phyloP scores from a whole-genome alignment of 805 yeast species.

The Spathaspora arborariae region DNA sequence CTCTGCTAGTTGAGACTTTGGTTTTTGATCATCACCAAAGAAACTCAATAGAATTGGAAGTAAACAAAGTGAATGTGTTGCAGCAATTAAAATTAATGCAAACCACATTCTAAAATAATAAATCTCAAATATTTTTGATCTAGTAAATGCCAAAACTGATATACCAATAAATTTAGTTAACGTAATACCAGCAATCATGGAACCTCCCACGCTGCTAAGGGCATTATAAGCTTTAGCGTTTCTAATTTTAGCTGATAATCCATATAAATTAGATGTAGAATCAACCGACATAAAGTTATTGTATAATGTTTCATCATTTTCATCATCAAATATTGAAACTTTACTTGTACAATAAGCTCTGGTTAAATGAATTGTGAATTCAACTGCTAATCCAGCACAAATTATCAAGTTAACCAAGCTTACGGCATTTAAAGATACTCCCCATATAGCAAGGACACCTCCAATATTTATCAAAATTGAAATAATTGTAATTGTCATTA shows the following conservation, averaged over 20 bases:
- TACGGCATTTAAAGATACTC: slow-evolving; percentile 80
- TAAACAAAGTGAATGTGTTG: slow-evolving; percentile 72
- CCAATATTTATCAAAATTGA: slow-evolving; percentile 70
- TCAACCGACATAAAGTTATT: slow-evolving; percentile 13
- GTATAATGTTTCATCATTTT: slow-evolving; percentile 12
- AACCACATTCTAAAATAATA: slow-evolving; percentile 97
- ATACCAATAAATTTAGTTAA: slow-evolving; percentile 88
- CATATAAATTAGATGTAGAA: background rate
- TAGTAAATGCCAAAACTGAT: slow-evolving; percentile 77
- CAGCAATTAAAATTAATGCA: slow-evolving; percentile 69
- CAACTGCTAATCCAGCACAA: slow-evolving; percentile 92
- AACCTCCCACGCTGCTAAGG: slow-evolving; percentile 76
- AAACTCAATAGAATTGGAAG: slow-evolving; percentile 70
- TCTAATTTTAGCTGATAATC: slow-evolving; percentile 2
- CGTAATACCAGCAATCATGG: slow-evolving; percentile 88
- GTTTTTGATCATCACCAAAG: slow-evolving; percentile 17
- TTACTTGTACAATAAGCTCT: slow-evolving; percentile 63
- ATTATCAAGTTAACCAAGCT: slow-evolving; percentile 84
- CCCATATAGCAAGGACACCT: slow-evolving; percentile 75
- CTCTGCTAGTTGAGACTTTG: slow-evolving; percentile 1
- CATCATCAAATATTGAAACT: slow-evolving; percentile 17
- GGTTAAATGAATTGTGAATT: slow-evolving; percentile 85
- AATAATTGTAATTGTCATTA: slow-evolving; percentile 54
- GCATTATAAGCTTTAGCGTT: slow-evolving; percentile 49
- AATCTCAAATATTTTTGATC: slow-evolving; percentile 82